Percentiles rank a stretch among this genome's conserved stretches.
These are phyloP conservation scores for Penicillium argentinense DNA, from an alignment of 495 filamentous ascomycete genomes.

Conservation along the genomic window DNA sequence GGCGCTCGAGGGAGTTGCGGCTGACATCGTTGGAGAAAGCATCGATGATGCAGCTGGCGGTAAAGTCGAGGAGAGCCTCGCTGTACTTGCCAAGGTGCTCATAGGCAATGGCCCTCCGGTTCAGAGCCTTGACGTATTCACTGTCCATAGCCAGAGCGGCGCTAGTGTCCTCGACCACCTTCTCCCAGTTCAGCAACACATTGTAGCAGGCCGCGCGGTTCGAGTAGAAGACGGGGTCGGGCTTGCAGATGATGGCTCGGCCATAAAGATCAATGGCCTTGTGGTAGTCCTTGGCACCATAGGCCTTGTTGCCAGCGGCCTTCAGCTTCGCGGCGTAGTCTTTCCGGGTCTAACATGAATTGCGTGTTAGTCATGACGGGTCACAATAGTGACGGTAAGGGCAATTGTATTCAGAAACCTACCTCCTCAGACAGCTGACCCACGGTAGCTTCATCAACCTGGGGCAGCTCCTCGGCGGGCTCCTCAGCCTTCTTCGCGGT, in stretches of 20 bases:
- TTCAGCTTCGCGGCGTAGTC: constrained; percentile 89
- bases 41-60: constrained; percentile 98
- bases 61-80: constrained; percentile 95
- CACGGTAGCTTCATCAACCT: constrained; percentile 79
- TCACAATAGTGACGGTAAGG: background rate
- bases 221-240: constrained; percentile 97
- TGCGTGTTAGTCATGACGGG: constrained; percentile 12
- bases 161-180: constrained; percentile 95
- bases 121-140: constrained; percentile 96
- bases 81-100: constrained; percentile 89
- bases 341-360: constrained; percentile 52
- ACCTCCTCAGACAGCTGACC: constrained; percentile 66
- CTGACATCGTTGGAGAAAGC: constrained; percentile 86
- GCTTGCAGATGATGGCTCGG: constrained; percentile 93
- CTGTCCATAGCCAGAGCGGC: constrained; percentile 88
- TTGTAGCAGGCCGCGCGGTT: constrained; percentile 98
- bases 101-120: constrained; percentile 92
- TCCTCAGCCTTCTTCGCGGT: constrained; percentile 58
- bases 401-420: too few relatives aligned
- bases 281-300: constrained; percentile 86
- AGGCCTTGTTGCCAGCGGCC: constrained; percentile 93
- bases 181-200: constrained; percentile 86
- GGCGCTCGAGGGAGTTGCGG: constrained; percentile 83
- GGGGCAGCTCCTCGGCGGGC: constrained; percentile 73
- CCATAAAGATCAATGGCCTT: constrained; percentile 91